A percentile compares a stretch with the other conserved stretches of the same genome.
Conservation (phyloP, 352 stramenopile genomes). For the Aphanomyces invadans region DNA sequence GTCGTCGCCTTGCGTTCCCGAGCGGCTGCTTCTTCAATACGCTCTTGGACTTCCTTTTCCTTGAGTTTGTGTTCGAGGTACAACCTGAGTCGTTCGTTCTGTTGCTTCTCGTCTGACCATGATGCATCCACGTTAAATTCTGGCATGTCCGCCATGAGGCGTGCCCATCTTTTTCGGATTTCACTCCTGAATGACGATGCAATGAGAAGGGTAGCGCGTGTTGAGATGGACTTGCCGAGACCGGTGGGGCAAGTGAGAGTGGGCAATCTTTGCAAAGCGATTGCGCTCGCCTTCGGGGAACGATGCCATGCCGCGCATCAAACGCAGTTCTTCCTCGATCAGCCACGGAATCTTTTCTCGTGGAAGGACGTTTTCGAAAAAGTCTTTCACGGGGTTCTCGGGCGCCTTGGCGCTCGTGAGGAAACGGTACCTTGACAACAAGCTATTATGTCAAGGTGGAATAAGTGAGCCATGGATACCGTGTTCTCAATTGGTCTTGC, state of each 20-base stretch:
- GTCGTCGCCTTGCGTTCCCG: background rate
- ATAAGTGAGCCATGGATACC: constrained; percentile 20
- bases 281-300: constrained; percentile 49
- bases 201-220: background rate
- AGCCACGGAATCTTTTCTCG: constrained; percentile 45
- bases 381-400: constrained; percentile 50
- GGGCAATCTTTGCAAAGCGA: constrained; percentile 48
- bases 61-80: constrained; percentile 15
- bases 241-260: constrained; percentile 62
- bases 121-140: background rate
- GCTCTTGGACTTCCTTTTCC: constrained; percentile 13
- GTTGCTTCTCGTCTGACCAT: background rate
- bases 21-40: background rate
- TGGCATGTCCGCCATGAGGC: constrained; percentile 12
- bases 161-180: constrained; percentile 20
- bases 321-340: constrained; percentile 71
- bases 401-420: constrained; percentile 52
- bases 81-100: background rate
- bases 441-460: background rate
- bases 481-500: constrained; percentile 38
- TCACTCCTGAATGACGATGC: background rate
- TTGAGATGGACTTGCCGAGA: constrained; percentile 1
- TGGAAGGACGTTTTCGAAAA: constrained; percentile 38
- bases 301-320: constrained; percentile 59
- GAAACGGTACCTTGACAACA: constrained; percentile 41